Evolutionary conservation across 2,329 filamentous ascomycete genomes (phyloP).

Genomic region (Neofusicoccum sp.): DNA sequence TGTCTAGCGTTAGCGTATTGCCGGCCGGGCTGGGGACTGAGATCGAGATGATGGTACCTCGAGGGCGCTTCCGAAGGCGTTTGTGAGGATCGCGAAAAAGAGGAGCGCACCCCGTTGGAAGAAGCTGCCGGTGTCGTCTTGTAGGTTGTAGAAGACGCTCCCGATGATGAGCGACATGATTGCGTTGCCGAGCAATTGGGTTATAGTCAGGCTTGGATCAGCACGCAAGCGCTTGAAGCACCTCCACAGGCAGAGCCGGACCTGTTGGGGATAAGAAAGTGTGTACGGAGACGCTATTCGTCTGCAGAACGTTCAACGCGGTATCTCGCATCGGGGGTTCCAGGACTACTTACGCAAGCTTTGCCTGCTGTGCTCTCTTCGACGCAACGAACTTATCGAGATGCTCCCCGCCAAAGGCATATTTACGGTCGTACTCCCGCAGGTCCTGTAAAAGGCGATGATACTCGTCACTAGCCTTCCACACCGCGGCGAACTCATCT

Average conservation of each 20-base stretch:
- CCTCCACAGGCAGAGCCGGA: conserved; percentile 77
- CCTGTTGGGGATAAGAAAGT: conserved; percentile 73
- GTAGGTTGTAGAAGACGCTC: conserved; percentile 79
- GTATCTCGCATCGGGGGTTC: no score
- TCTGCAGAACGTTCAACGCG: conserved; percentile 25
- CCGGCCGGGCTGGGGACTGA: neutral
- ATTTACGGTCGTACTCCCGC: conserved; percentile 50
- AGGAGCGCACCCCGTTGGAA: conserved; percentile 77
- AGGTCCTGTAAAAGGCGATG: conserved; percentile 47
- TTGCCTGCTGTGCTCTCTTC: conserved; percentile 50
- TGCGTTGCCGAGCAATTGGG: conserved; percentile 70
- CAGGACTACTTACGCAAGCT: conserved; percentile 24
- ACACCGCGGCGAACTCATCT: conserved; percentile 55
- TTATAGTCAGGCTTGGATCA: conserved; percentile 74
- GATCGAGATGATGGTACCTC: conserved; percentile 55
- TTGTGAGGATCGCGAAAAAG: conserved; percentile 87
- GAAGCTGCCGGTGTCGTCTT: conserved; percentile 68
- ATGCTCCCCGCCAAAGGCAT: conserved; percentile 48
- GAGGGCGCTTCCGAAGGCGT: conserved; percentile 78
- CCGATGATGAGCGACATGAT: conserved; percentile 76
- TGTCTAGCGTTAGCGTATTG: neutral
- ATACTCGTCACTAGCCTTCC: conserved; percentile 41
- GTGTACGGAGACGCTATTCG: conserved; percentile 80
- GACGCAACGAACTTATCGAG: conserved; percentile 50
- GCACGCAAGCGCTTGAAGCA: conserved; percentile 76